A percentile compares a stretch with the other conserved stretches of the same genome.
phyloP scores from a whole-genome alignment of 2,329 filamentous ascomycete species.

The Aspergillus unguis region DNA sequence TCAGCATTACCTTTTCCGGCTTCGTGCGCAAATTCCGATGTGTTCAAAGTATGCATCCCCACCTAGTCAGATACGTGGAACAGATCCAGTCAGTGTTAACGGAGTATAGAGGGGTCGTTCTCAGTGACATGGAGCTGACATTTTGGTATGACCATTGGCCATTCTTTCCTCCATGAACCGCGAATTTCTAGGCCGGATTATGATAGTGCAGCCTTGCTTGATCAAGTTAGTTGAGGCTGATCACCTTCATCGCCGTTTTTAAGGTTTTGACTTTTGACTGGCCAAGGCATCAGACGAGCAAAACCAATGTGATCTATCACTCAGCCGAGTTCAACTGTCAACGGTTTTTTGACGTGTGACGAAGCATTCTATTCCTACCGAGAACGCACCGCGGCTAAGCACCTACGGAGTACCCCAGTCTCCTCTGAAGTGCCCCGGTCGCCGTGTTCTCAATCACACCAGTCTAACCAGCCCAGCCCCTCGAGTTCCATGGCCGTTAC shows the following conservation, averaged over 20 bases:
- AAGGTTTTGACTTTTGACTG: not conserved
- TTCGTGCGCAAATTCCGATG: slow-evolving; percentile 17
- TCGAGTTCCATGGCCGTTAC: slow-evolving; percentile 9
- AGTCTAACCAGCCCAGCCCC: slow-evolving; percentile 3
- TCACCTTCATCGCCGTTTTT: not conserved
- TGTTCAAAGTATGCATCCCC: slow-evolving; percentile 10
- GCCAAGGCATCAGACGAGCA: not conserved
- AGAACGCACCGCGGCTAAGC: not conserved
- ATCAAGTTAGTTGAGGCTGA: slow-evolving; percentile 9
- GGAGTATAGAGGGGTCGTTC: not conserved
- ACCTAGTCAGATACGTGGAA: slow-evolving; percentile 6
- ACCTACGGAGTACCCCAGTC: not conserved
- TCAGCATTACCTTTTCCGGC: slow-evolving; percentile 23
- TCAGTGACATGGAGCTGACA: not conserved
- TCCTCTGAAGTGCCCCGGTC: not conserved
- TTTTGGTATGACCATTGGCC: not conserved
- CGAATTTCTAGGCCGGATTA: not conserved
- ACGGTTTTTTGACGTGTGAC: slow-evolving; percentile 8
- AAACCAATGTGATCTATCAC: slow-evolving; percentile 12
- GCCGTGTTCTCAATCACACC: not conserved
- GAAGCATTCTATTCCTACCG: not conserved
- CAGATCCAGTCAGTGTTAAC: not conserved
- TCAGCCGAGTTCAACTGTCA: slow-evolving; percentile 2
- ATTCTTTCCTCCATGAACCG: not conserved
- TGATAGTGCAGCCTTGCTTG: slow-evolving; percentile 6